Conservation (phyloP, 306 rosid species). For the Dryas octopetala region DNA sequence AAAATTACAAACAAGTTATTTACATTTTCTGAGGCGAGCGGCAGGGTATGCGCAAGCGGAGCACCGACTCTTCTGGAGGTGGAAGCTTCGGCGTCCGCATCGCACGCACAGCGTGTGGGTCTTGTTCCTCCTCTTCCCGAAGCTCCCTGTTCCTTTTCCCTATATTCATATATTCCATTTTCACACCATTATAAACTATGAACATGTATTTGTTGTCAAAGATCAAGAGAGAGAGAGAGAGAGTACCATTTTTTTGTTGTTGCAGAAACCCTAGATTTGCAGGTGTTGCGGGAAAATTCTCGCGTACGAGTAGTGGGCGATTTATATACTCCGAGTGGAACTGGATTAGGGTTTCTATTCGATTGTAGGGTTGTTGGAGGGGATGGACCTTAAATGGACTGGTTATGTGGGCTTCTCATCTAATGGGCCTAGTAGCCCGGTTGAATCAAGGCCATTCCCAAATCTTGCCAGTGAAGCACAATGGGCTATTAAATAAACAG, state of each 20-base stretch:
- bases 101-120: constrained; percentile 26
- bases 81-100: constrained; percentile 30
- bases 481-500: too few relatives aligned
- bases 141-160: constrained; percentile 25
- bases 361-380: neutral
- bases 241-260: constrained; percentile 23
- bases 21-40: constrained; percentile 27
- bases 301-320: neutral
- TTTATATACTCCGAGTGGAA: neutral
- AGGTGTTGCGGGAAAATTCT: neutral
- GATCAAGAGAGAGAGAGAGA: neutral
- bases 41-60: constrained; percentile 24
- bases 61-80: constrained; percentile 25
- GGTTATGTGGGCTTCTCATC: neutral
- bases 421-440: neutral
- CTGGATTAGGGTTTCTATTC: constrained; percentile 25
- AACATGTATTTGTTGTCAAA: neutral
- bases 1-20: neutral
- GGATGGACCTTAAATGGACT: neutral
- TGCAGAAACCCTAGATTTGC: constrained; percentile 27
- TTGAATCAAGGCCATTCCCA: neutral
- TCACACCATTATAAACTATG: neutral
- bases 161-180: neutral
- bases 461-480: too few relatives aligned
- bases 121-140: constrained; percentile 30